Base-by-base conservation (phyloP, 2,329 filamentous ascomycete genomes). In the Ilyonectria robusta region DNA sequence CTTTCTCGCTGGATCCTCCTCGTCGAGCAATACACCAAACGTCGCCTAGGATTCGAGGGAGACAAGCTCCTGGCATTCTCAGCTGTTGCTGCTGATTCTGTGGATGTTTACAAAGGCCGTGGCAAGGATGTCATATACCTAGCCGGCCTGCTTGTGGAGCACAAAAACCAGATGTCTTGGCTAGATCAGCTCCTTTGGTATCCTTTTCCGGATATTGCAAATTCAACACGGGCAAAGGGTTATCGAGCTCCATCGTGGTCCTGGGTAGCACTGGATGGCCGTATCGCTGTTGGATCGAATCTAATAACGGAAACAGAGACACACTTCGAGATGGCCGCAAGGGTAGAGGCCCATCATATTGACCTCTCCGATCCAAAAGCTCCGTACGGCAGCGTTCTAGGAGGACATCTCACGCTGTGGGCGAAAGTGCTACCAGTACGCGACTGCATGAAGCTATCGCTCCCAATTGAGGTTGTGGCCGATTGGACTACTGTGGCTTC, bases 201-300 rank as follows among this genome's bases (percentile, higher is more conserved):
- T 21, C 6, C 42, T 2, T 42, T 48, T 46, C 10, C 40, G 10
- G n/a, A 8, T 2, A 6, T n/a, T 42, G 26, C 50, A 17, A 13
- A 40, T 26, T 29, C 59, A 10, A 21, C 8, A 1, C 29, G 59
- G 1, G 19, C 42, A n/a, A 11, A 4, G 10, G 19, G 0, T 17
- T 62, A 55, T 17, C 40, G 59, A 35, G 33, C 51, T 50, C 59
- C 59, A 2, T 62, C 59, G 2, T 62, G 59, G 59, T 62, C 59
- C 2, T 62, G 59, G 59, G 59, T 51, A 11, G 29, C 59, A 0
- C 13, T 62, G 1, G 59, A 62, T 15, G 59, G 59, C 15, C 8
- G 15, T 3, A n/a, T 42, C 9, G 40, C 15, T 17, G n/a, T 42
- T 42, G 40, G 40, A 2, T 42, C 40, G 7, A 2, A 21, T 62